Evolutionary conservation across 1,284 basidiomycete genomes (phyloP), one percentile per base, ranked within the genome.

Genomic region (Phaffia rhodozyma): DNA sequence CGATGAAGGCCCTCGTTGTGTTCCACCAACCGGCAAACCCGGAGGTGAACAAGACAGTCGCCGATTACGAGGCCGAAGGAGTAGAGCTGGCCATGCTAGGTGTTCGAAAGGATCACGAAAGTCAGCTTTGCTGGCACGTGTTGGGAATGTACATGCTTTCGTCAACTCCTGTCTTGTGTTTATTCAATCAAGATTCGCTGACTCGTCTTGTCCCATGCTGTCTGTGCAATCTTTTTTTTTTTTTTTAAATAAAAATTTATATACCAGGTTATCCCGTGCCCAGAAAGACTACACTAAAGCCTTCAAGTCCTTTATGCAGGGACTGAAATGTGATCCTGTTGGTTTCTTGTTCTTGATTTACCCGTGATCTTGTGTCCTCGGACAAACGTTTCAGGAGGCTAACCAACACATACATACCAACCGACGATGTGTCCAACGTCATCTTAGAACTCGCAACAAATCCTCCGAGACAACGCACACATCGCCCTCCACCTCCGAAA

Each of bases 111-210:
- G 92, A 97, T 77, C 79, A 94, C 66, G 89, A 85, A 48, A 92
- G 89, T 29, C 94, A 98, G 74, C 97, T 99, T 72, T 88, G 87
- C 72, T 98, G 96, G 94, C 96, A 99, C 75, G 93, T 98, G 66
- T 89, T 92, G 71, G 96, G 92, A 54, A 85, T 97, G 63, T 62
- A 11, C 23, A 56, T 52, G 32, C 71, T 84, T 94, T 43, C n/a
- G n/a, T n/a, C n/a, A n/a, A n/a, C n/a, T n/a, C n/a, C n/a, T n/a
- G n/a, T n/a, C n/a, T n/a, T n/a, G n/a, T n/a, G n/a, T n/a, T n/a
- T n/a, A n/a, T n/a, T n/a, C n/a, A n/a, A n/a, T n/a, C n/a, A n/a
- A n/a, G n/a, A n/a, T n/a, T n/a, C n/a, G n/a, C n/a, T n/a, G n/a
- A n/a, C n/a, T n/a, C n/a, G n/a, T n/a, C n/a, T n/a, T n/a, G n/a